phyloP scores from a whole-genome alignment of 257 asterid genomes.

The Lantana camara region DNA sequence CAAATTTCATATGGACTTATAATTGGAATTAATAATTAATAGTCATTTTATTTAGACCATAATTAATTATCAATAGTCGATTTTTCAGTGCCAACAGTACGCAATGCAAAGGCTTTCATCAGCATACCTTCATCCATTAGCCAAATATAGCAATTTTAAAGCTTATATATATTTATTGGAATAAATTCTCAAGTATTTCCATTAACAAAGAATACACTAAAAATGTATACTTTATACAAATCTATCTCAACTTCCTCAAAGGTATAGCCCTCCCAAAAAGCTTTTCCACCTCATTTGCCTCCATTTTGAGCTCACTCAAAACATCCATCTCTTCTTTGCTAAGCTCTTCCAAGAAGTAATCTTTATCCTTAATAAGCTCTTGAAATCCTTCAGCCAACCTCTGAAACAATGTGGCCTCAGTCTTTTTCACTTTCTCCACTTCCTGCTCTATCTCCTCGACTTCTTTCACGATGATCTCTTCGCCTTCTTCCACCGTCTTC shows the following conservation, averaged over 20 bases:
- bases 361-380: slow-evolving; percentile 68
- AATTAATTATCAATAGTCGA: no score
- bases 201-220: neutral
- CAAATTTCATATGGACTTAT: no score
- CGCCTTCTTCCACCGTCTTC: slow-evolving; percentile 94
- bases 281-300: slow-evolving; percentile 81
- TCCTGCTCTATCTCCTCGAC: slow-evolving; percentile 79
- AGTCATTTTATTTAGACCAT: no score
- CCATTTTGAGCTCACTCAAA: slow-evolving; percentile 73
- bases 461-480: slow-evolving; percentile 73
- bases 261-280: slow-evolving; percentile 80
- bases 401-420: slow-evolving; percentile 59
- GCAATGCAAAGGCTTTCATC: no score
- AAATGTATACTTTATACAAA: no score
- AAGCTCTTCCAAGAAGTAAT: slow-evolving; percentile 65
- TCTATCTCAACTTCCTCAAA: slow-evolving; percentile 64
- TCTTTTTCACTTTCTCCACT: slow-evolving; percentile 62
- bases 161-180: no score
- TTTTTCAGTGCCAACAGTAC: no score
- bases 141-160: no score
- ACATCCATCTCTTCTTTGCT: slow-evolving; percentile 89
- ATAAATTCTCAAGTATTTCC: neutral
- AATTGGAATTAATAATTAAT: no score
- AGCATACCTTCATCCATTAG: neutral
- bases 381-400: slow-evolving; percentile 71